Conservation (phyloP, 352 stramenopile species). For the Pythium aristosporum region DNA sequence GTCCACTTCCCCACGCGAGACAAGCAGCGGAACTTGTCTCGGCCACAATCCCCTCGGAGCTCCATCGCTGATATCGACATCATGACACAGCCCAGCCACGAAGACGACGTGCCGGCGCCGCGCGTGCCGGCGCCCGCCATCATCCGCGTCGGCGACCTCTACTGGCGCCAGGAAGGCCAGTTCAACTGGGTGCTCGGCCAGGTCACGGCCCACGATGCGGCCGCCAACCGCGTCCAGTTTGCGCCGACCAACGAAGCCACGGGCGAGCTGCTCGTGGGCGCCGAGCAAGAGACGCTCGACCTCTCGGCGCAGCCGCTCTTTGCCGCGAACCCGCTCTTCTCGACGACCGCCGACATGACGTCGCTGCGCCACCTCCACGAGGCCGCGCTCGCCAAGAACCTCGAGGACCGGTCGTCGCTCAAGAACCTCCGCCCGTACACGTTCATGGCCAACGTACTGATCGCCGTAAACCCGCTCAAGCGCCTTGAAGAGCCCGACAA, state of each 20-base stretch:
- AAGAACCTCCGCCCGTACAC: constrained; percentile 81
- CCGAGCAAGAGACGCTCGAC: constrained; percentile 37
- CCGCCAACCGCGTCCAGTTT: constrained; percentile 44
- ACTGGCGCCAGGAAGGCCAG: constrained; percentile 73
- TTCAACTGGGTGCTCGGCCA: constrained; percentile 71
- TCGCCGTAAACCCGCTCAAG: constrained; percentile 82
- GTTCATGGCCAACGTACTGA: constrained; percentile 87
- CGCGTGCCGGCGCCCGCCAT: constrained; percentile 7
- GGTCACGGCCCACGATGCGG: constrained; percentile 47
- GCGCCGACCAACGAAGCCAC: constrained; percentile 60
- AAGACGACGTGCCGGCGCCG: constrained; percentile 9
- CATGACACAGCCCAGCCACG: constrained; percentile 13
- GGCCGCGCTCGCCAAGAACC: constrained; percentile 83
- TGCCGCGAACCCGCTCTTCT: constrained; percentile 73
- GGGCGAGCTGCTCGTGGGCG: constrained; percentile 38
- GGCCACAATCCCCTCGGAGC: background rate
- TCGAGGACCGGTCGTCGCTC: constrained; percentile 77
- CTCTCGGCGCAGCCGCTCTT: constrained; percentile 51
- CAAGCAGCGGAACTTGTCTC: constrained; percentile 18
- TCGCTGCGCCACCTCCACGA: constrained; percentile 83
- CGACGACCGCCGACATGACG: constrained; percentile 79
- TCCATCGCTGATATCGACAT: no score
- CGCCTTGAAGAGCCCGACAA: constrained; percentile 72
- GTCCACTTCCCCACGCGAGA: background rate
- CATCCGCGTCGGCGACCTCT: constrained; percentile 73